Evolutionary conservation across 2,329 filamentous ascomycete species (phyloP), one percentile per base, ranked within the genome.

Genomic region (Fusarium sp.): DNA sequence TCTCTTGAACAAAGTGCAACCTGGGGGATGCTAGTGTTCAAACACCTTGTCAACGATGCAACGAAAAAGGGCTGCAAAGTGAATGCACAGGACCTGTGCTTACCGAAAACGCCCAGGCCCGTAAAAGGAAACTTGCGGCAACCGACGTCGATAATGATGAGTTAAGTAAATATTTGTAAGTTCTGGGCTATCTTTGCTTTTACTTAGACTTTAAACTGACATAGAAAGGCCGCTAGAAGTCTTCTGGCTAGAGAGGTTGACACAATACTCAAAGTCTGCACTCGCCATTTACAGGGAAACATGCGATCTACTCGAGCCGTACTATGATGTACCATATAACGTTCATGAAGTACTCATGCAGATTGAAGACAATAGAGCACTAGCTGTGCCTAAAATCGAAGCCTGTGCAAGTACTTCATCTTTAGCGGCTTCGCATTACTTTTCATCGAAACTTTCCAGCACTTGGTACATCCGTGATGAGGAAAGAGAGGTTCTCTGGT

Each of bases 261-360:
- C 15, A 4, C 42, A 18, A 44, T 44, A 44, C 42, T 18, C 42
- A 18, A 26, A 26, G 42, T 18, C 42, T 26, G 10, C 42, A 12
- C 2, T 44, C 10, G 15, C 15, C 15, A 18, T 44, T 26, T 2
- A 0, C 0, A 2, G 6, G 0, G 6, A 44, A 12, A 18, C 6
- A 26, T 3, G 4, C 42, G 4, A 26, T 44, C 6, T 4, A 44
- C 4, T 18, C n/a, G 2, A 3, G 2, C 10, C 26, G 17, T 3
- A 1, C 1, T 3, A 3, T 44, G 0, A 2, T 1, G 0, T 8
- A 4, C n/a, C 2, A 18, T 0, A 1, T 14, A 2, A 2, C 7
- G 10, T 18, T 24, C 0, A 3, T 44, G 1, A 18, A 8, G n/a
- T 44, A 0, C n/a, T 44, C 10, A 0, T 2, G 3, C 42, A 44